Percentiles rank a stretch among this genome's conserved stretches.
Conservation (phyloP, 2,329 filamentous ascomycete species). For the Colletotrichum horii region DNA sequence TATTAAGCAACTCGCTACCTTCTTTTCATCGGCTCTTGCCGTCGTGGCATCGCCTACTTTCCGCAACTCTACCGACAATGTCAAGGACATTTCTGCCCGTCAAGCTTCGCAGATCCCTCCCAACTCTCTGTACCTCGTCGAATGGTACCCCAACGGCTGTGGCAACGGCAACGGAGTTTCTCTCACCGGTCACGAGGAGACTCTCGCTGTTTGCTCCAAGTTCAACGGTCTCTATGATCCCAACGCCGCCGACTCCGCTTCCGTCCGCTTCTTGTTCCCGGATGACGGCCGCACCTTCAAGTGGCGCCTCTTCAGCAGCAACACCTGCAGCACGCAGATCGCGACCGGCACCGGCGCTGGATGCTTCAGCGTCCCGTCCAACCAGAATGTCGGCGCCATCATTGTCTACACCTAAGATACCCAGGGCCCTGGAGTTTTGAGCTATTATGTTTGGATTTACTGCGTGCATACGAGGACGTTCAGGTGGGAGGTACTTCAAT, state of each 20-base stretch:
- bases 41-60: background rate
- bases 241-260: background rate
- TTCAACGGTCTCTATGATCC: conserved; percentile 1
- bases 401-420: background rate
- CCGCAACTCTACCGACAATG: background rate
- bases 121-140: background rate
- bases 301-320: background rate
- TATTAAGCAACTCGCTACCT: background rate
- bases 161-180: background rate
- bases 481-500: fast-evolving
- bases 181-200: background rate
- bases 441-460: background rate
- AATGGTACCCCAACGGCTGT: background rate
- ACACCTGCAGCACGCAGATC: background rate
- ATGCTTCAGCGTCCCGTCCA: background rate
- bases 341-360: background rate
- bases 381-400: background rate
- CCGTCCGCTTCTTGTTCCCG: background rate
- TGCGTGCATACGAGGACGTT: fast-evolving
- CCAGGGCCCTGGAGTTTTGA: background rate
- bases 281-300: background rate
- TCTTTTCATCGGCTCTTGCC: background rate
- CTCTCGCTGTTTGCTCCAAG: background rate
- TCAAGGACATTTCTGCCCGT: background rate
- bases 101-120: background rate